Conservation (phyloP, 768 basidiomycete genomes). For the Lactarius pseudohatsudake region DNA sequence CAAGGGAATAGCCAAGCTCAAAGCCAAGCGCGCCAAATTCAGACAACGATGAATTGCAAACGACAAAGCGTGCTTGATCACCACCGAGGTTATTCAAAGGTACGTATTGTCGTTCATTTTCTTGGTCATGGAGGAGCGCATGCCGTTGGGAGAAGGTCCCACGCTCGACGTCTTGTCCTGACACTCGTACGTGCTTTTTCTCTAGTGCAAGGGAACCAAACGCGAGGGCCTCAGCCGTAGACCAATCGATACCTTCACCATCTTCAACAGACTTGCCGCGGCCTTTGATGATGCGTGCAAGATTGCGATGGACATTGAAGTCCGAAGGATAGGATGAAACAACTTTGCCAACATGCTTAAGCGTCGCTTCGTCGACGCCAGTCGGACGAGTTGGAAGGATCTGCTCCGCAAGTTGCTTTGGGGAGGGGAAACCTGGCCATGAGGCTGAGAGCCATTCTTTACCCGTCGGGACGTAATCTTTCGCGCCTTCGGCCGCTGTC, state of each 20-base stretch:
- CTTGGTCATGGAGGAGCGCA: constrained; percentile 95
- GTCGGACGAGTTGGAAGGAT: constrained; percentile 90
- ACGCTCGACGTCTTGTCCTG: constrained; percentile 97
- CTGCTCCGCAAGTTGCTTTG: constrained; percentile 90
- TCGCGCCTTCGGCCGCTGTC: constrained; percentile 88
- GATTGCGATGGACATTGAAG: constrained; percentile 89
- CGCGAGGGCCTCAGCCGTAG: constrained; percentile 96
- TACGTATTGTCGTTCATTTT: constrained; percentile 85
- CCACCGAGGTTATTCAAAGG: constrained; percentile 87
- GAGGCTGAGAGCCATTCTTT: constrained; percentile 98
- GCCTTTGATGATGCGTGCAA: constrained; percentile 83
- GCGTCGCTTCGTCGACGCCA: constrained; percentile 70
- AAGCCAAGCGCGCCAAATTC: constrained; percentile 95
- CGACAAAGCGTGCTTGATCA: constrained; percentile 87
- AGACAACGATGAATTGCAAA: constrained; percentile 96
- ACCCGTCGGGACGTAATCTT: constrained; percentile 92
- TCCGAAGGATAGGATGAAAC: constrained; percentile 84
- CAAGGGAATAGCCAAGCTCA: constrained; percentile 97
- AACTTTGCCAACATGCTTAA: constrained; percentile 81
- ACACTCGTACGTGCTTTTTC: constrained; percentile 90
- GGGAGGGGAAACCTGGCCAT: constrained; percentile 98
- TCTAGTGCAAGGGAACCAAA: constrained; percentile 93
- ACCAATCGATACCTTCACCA: constrained; percentile 93
- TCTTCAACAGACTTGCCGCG: constrained; percentile 93
- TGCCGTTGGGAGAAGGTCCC: constrained; percentile 99